phyloP scores from a whole-genome alignment of 169 alveolate genomes.

The Plasmodium billcollinsi region DNA sequence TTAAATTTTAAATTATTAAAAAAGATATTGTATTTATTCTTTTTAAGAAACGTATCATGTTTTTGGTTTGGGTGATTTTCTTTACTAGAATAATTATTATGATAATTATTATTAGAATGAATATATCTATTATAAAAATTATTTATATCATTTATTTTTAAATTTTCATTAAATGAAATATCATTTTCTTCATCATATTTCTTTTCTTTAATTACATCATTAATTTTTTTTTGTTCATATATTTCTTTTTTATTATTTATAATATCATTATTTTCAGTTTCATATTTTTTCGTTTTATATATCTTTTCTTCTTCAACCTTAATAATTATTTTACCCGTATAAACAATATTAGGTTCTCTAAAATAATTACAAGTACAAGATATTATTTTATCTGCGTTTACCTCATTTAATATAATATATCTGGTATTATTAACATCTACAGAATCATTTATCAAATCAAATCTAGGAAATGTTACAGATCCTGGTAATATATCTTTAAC shows the following conservation, averaged over 20 bases:
- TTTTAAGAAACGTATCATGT: no score
- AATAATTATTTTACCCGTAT: conserved; percentile 37
- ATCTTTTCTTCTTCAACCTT: conserved; percentile 1
- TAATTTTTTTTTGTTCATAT: not conserved
- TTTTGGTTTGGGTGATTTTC: no score
- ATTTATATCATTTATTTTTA: not conserved
- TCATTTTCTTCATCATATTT: not conserved
- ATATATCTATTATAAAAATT: not conserved
- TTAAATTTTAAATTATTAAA: not conserved
- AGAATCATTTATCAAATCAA: conserved; percentile 2
- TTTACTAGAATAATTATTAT: not conserved
- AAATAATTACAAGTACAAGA: conserved; percentile 45
- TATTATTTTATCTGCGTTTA: not conserved
- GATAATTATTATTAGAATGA: not conserved
- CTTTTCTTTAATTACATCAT: not conserved
- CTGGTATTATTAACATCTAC: conserved; percentile 28
- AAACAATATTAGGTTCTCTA: conserved; percentile 18
- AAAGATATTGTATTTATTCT: no score
- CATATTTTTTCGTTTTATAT: not conserved
- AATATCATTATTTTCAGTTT: not conserved
- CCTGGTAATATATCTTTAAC: conserved; percentile 17
- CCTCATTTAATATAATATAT: conserved; percentile 20
- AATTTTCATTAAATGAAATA: not conserved
- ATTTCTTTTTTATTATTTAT: not conserved
- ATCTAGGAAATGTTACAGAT: conserved; percentile 27